Evolutionary conservation across 345 rosid species (phyloP).

Genomic region (Erodium maritimum): DNA sequence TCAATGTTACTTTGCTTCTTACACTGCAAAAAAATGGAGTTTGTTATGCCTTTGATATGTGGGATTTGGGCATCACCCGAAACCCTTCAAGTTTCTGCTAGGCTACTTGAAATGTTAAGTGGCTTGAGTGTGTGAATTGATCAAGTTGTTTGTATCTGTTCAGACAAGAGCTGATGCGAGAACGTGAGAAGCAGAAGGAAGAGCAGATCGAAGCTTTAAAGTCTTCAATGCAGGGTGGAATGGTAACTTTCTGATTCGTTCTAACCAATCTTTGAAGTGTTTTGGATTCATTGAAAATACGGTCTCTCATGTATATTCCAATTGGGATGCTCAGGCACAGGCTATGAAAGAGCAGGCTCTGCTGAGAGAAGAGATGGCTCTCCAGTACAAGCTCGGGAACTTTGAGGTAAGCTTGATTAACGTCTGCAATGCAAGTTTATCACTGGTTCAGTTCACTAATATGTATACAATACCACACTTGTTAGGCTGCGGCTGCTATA

Average conservation of each 20-base stretch:
- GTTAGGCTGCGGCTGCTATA: constrained; percentile 20
- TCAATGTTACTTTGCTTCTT: neutral
- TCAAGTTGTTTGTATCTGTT: constrained; percentile 8
- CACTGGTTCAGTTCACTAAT: neutral
- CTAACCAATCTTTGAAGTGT: neutral
- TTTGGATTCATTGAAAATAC: neutral
- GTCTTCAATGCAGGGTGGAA: constrained; percentile 87
- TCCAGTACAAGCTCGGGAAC: constrained; percentile 83
- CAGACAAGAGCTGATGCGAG: constrained; percentile 68
- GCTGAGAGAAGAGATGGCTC: constrained; percentile 88
- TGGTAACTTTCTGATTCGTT: constrained; percentile 43
- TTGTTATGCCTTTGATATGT: too few species aligned
- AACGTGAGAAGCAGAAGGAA: constrained; percentile 89
- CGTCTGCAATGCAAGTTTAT: neutral
- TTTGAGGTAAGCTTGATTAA: constrained; percentile 44
- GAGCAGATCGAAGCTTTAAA: constrained; percentile 63
- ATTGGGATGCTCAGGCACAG: constrained; percentile 49
- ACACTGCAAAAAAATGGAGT: too few species aligned
- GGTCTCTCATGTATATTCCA: neutral
- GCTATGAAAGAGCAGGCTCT: constrained; percentile 96
- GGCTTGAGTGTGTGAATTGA: neutral
- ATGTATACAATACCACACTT: neutral
- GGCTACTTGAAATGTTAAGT: too few species aligned
- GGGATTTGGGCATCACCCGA: too few species aligned
- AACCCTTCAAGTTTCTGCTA: too few species aligned